Evolutionary conservation across 495 filamentous ascomycete species (phyloP), one percentile per base, ranked within the genome.

Genomic region (Hypoxylon cercidicola): DNA sequence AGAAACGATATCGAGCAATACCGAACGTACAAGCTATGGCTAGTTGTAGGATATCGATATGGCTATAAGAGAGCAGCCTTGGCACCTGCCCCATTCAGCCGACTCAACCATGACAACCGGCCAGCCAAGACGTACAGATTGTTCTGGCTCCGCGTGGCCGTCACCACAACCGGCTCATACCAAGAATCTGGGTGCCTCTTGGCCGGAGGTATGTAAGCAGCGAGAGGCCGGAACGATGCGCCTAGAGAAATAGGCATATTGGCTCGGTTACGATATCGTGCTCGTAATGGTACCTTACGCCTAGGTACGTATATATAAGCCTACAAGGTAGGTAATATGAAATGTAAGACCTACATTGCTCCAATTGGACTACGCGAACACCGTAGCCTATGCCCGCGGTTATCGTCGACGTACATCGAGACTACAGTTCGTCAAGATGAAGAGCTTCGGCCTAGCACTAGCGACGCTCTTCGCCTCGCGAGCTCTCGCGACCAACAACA

Each of bases 401-500:
- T 25, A 2, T 25, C 5, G 5, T 25, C 5, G 0, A 19, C 3
- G 18, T 23, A 45, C 19, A 32, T 32, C 10, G 41, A 45, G 28
- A 10, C 0, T 18, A 2, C 15, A 50, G 9, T 7, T 1, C 25
- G 25, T 30, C 13, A 62, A 20, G 21, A 62, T 62, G 60, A 62
- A 49, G 21, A 20, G 30, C 51, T 21, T 49, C 32, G 39, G 39
- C 30, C 18, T 62, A 18, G 43, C 51, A 4, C 21, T 62, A 46
- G 51, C 23, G 21, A 35, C 37, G 11, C 48, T 71, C n/a, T 56
- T 73, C 40, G 62, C 62, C 0, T 67, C 55, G 30, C 57, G 28
- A 5, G 43, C 35, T 34, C 15, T 55, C 0, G 70, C 73, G 6
- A 68, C 53, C 32, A 37, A 69, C 28, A 59, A 32, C 8, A 32